Evolutionary conservation across 148 eudicot genomes (phyloP).

Genomic region (Rhododendron ferrugineum): DNA sequence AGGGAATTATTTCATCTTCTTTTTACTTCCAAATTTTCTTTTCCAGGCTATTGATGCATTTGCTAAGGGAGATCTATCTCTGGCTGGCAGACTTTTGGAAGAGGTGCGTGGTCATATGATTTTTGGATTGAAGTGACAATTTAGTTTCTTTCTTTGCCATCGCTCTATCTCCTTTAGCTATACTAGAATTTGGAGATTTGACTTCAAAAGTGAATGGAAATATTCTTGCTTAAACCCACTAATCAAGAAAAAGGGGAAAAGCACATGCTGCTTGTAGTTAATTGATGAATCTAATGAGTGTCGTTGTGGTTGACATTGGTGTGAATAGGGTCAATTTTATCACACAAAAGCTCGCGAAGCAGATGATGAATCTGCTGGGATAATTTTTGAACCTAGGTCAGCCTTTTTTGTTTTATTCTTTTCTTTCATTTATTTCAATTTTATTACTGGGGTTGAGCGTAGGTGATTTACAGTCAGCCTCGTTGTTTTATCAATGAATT

Average conservation of each 20-base stretch:
- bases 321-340: slow-evolving; percentile 34
- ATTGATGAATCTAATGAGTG: slow-evolving; percentile 2
- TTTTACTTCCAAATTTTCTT: background rate
- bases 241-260: background rate
- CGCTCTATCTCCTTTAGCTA: background rate
- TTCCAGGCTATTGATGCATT: slow-evolving; percentile 42
- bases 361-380: slow-evolving; percentile 40
- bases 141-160: slow-evolving; percentile 1
- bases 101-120: slow-evolving; percentile 21
- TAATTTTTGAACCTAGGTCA: slow-evolving; percentile 35
- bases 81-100: slow-evolving; percentile 23
- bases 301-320: background rate
- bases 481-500: background rate
- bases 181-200: background rate
- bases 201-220: background rate
- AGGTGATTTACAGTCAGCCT: background rate
- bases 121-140: background rate
- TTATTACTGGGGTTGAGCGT: background rate
- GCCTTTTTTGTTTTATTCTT: background rate
- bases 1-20: background rate
- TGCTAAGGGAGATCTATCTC: slow-evolving; percentile 29
- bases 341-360: slow-evolving; percentile 43
- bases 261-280: background rate
- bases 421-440: background rate
- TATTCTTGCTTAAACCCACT: background rate